Base-by-base conservation (phyloP, 768 basidiomycete genomes). In the Hemileccinum rubropunctum region DNA sequence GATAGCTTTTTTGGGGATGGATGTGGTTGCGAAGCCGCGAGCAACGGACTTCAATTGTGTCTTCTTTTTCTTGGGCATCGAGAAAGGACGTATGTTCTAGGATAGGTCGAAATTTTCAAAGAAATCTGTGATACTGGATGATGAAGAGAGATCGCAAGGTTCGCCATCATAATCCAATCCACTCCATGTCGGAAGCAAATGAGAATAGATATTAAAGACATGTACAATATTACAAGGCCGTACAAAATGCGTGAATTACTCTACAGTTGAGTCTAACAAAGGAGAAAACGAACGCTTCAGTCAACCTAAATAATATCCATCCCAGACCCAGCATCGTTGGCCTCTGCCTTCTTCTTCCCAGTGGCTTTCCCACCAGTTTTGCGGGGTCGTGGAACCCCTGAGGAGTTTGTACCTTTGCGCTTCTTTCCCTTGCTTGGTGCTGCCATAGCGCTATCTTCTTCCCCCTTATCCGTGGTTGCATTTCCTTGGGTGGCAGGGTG, bases 11-110 rank as follows among this genome's bases (percentile, higher is more conserved):
- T 91, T 91, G 27, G 88, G 87, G 23, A 91, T 76, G 11, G 91
- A 92, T 17, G 84, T 87, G 5, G 90, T 90, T 38, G 86, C 83
- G 60, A 92, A 91, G 14, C 88, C 88, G 48, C 91, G 82, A 36
- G 68, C 78, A 36, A 87, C 74, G 18, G 86, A 81, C 69, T 88
- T 90, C 59, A 87, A 65, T 64, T 89, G 84, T 6, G 83, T 81
- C 72, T 89, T 92, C 77, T 85, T 92, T 75, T 89, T 91, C 76
- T 91, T 92, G 52, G 83, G 75, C 88, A 89, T 89, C 38, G 45
- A 18, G 27, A 37, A 37, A 21, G 28, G 32, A 14, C 18, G 15
- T 12, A 27, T 5, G 42, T 36, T 41, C 32, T 18, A 27, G 32
- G 36, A 42, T 32, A 30, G 13, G 28, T 47, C 11, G 42, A 38